Evolutionary conservation across 768 basidiomycete genomes (phyloP), one percentile per base, ranked within the genome.

Genomic region (Mycena vulgaris): DNA sequence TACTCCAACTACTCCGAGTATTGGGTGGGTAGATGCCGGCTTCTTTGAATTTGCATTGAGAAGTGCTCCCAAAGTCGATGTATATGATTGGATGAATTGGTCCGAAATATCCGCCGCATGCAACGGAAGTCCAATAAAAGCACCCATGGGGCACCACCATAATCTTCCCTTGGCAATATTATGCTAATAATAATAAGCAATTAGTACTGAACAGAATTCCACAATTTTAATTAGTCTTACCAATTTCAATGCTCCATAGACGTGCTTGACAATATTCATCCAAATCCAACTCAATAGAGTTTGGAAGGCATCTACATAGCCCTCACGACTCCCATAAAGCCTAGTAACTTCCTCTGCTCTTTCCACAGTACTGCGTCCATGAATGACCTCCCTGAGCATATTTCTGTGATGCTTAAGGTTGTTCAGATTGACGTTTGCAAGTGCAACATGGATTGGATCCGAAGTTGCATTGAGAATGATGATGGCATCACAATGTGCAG

Each of bases 141-240:
- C 51, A 52, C 51, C 51, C 16, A 52, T 23, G 2, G 51, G 51
- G 51, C 51, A 52, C 51, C 27, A 52, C 51, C 51, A 52, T 14
- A 52, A 31, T 30, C 51, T 52, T 11, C 51, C 51, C 6, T 27
- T 11, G 17, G 16, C 11, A 30, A 30, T 52, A 2, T 5, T 31
- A 17, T 30, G 51, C 21, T 19, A 30, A 19, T 52, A 28, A 8
- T 5, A 30, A 5, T 2, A 19, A 52, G 16, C 25, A 31, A 5
- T 7, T 8, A 30, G 51, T 52, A 11, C 28, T 28, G 5, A 27
- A 27, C 51, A 52, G n/a, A n/a, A n/a, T n/a, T n/a, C n/a, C n/a
- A n/a, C n/a, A n/a, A n/a, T n/a, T n/a, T n/a, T n/a, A n/a, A n/a
- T n/a, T n/a, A n/a, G n/a, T n/a, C 51, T 52, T 27, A 52, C 51